These are phyloP conservation scores for Jamesozyma spencerorum DNA, from an alignment of 805 yeast genomes.

Conservation along the genomic window DNA sequence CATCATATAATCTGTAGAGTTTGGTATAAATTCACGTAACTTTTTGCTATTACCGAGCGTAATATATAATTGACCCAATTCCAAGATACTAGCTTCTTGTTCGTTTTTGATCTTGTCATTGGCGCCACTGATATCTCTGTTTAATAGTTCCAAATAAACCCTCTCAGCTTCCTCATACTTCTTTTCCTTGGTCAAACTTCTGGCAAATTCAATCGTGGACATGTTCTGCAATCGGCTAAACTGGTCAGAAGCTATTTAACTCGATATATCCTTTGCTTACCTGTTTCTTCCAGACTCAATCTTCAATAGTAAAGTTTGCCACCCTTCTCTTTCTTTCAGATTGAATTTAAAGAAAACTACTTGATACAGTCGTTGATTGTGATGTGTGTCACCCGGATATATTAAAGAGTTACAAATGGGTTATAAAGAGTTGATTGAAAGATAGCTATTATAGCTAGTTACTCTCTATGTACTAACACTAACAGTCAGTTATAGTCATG, in stretches of 20 bases:
- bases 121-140: conserved; percentile 11
- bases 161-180: conserved; percentile 51
- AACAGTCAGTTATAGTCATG: too few species aligned
- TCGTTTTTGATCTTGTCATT: conserved; percentile 38
- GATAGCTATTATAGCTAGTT: too few species aligned
- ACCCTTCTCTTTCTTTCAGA: background rate
- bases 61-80: conserved; percentile 66
- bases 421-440: too few species aligned
- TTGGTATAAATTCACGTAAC: conserved; percentile 52
- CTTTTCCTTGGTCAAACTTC: conserved; percentile 42
- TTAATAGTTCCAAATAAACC: conserved; percentile 45
- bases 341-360: too few species aligned
- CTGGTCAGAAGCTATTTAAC: too few species aligned
- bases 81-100: conserved; percentile 63
- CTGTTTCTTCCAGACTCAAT: too few species aligned
- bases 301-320: background rate
- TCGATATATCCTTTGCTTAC: background rate
- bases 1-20: conserved; percentile 62
- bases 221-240: too few species aligned
- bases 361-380: background rate
- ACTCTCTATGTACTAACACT: too few species aligned
- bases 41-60: conserved; percentile 38
- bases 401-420: too few species aligned
- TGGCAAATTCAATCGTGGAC: conserved; percentile 44
- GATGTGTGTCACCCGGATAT: background rate